These are phyloP conservation scores for Annona squamosa DNA, from an alignment of 164 flowering plant species.

Conservation along the genomic window DNA sequence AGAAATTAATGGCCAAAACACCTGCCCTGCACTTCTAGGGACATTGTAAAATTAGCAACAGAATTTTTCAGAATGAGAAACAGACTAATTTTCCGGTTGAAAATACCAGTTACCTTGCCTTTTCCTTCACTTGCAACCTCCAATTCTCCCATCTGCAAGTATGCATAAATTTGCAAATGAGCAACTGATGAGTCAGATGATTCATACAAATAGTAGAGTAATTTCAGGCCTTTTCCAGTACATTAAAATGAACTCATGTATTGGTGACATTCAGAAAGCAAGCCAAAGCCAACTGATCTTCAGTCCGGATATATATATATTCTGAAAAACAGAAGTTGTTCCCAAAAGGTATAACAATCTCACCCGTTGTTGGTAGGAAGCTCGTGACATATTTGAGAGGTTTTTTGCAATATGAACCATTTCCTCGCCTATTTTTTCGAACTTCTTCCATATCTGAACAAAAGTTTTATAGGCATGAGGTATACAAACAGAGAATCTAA, in stretches of 20 bases:
- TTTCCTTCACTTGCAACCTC: slow-evolving; percentile 18
- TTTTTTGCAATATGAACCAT: slow-evolving; percentile 52
- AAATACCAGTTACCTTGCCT: slow-evolving; percentile 27
- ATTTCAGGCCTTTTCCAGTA: neutral
- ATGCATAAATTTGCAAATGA: neutral
- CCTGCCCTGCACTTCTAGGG: neutral
- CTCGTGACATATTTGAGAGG: slow-evolving; percentile 47
- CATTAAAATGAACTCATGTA: neutral
- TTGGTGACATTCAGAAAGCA: neutral
- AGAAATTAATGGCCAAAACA: neutral
- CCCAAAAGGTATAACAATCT: neutral
- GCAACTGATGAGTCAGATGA: neutral
- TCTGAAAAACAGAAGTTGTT: neutral
- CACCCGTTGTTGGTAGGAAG: slow-evolving; percentile 39
- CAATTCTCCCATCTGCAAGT: slow-evolving; percentile 26
- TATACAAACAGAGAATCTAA: neutral
- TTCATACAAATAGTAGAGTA: neutral
- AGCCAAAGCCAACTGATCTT: neutral
- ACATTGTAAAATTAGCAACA: neutral
- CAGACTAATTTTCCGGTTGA: neutral
- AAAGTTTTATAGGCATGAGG: slow-evolving; percentile 6
- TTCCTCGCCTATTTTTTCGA: slow-evolving; percentile 52
- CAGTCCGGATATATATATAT: neutral
- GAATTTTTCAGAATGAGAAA: neutral
- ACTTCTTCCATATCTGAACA: slow-evolving; percentile 58